These are phyloP conservation scores for Dichomitus squalens DNA, from an alignment of 1,284 basidiomycete genomes.

Conservation along the genomic window DNA sequence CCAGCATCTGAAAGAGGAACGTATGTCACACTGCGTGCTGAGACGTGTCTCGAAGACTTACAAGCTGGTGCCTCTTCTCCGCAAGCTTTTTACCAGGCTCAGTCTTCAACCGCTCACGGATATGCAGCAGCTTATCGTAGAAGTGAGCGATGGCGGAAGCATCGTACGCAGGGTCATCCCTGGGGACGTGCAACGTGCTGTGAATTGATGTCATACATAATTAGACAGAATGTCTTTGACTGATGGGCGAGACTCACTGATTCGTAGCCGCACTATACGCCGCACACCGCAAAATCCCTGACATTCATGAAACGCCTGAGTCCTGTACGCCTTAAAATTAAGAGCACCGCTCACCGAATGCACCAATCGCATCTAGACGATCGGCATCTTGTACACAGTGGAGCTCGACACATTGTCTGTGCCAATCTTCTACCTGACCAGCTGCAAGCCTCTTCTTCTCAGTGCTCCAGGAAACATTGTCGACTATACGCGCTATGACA, in stretches of 20 bases:
- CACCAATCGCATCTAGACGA: constrained; percentile 89
- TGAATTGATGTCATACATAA: neutral
- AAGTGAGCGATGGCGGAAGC: constrained; percentile 82
- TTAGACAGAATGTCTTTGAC: neutral
- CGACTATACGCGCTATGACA: constrained; percentile 64
- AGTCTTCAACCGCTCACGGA: constrained; percentile 79
- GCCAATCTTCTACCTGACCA: constrained; percentile 70
- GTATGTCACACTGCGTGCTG: neutral
- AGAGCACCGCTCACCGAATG: constrained; percentile 63
- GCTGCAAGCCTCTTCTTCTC: constrained; percentile 70
- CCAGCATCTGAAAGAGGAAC: constrained; percentile 29
- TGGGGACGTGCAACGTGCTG: constrained; percentile 70
- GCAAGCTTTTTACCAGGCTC: constrained; percentile 68
- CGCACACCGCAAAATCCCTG: constrained; percentile 84
- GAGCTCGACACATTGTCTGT: constrained; percentile 76
- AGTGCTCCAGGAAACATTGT: constrained; percentile 86
- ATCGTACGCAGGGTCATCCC: constrained; percentile 47
- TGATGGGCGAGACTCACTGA: constrained; percentile 41
- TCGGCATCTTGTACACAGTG: constrained; percentile 95
- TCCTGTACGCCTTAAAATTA: neutral
- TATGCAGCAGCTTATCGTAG: constrained; percentile 82
- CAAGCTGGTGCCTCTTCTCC: constrained; percentile 72
- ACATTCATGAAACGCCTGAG: constrained; percentile 37
- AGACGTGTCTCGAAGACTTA: constrained; percentile 38
- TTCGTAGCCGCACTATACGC: constrained; percentile 78